These are phyloP conservation scores for Eucalyptus microcorys DNA, from an alignment of 345 rosid species.

Conservation along the genomic window DNA sequence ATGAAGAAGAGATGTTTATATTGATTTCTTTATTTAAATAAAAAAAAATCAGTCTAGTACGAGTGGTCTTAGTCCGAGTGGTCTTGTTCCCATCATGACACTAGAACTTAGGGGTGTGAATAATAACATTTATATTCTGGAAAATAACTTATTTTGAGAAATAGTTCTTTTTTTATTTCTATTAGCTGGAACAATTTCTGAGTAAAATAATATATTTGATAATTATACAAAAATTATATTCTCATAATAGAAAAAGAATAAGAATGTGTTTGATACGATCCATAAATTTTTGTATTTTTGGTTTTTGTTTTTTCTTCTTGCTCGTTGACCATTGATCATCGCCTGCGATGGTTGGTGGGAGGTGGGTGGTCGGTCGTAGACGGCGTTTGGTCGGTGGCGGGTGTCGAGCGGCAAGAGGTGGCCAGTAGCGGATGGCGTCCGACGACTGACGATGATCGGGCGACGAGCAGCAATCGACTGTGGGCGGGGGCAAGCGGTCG, in stretches of 20 bases:
- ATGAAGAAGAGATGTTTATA: background rate
- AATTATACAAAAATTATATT: rapidly evolving
- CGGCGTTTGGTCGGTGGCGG: rapidly evolving
- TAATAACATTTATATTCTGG: rapidly evolving
- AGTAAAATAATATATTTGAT: no score
- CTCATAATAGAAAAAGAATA: rapidly evolving
- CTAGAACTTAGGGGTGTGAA: rapidly evolving
- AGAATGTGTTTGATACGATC: rapidly evolving
- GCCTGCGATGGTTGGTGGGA: rapidly evolving
- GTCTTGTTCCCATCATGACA: no score
- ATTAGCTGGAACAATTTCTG: rapidly evolving
- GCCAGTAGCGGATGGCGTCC: rapidly evolving
- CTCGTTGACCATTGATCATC: rapidly evolving
- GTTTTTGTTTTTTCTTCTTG: no score
- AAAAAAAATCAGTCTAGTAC: no score
- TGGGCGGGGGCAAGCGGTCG: rapidly evolving
- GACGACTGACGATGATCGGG: rapidly evolving
- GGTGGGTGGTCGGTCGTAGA: rapidly evolving
- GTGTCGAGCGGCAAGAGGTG: rapidly evolving
- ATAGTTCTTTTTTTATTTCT: rapidly evolving
- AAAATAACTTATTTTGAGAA: rapidly evolving
- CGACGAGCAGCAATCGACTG: rapidly evolving
- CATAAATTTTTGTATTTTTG: rapidly evolving
- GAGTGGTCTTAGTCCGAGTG: rapidly evolving
- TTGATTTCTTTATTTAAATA: background rate